Percentiles rank a stretch among this genome's conserved stretches.
Conservation (phyloP, 2,329 filamentous ascomycete species). For the Pestalotiopsis fici region DNA sequence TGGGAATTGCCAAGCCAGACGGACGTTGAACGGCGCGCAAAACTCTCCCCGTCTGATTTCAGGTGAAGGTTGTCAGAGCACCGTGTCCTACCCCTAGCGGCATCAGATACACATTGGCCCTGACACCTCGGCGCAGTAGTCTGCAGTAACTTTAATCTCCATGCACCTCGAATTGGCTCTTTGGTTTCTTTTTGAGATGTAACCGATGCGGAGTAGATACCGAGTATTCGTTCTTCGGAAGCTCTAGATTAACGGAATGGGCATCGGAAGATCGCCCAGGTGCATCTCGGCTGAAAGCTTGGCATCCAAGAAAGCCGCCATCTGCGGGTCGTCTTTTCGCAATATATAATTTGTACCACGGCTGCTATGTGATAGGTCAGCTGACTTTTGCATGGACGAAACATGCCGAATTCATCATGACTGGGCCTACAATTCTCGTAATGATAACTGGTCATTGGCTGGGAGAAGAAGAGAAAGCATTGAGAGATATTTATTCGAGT, state of each 20-base stretch:
- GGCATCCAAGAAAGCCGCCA: not conserved
- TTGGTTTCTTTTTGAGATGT: not conserved
- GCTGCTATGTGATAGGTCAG: not conserved
- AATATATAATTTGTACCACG: not conserved
- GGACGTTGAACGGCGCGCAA: not conserved
- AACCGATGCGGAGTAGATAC: not conserved
- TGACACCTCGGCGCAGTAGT: not conserved
- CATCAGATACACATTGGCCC: slow-evolving; percentile 2
- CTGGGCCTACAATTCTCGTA: not conserved
- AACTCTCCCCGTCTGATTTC: not conserved
- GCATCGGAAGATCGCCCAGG: not conserved
- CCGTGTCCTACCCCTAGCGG: not conserved
- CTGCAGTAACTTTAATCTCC: not conserved
- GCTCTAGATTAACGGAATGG: not conserved
- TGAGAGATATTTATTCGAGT: not conserved
- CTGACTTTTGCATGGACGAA: not conserved
- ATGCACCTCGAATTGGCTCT: not conserved
- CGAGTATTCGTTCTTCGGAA: not conserved
- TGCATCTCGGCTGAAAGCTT: not conserved
- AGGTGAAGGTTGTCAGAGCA: slow-evolving; percentile 1
- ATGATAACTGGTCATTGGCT: not conserved
- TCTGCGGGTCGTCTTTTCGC: not conserved
- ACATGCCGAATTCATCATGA: not conserved
- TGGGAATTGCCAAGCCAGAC: not conserved
- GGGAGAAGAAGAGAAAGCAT: not conserved